Evolutionary conservation across 768 basidiomycete species (phyloP), one percentile per base, ranked within the genome.

Genomic region (Collybiopsis luxurians): DNA sequence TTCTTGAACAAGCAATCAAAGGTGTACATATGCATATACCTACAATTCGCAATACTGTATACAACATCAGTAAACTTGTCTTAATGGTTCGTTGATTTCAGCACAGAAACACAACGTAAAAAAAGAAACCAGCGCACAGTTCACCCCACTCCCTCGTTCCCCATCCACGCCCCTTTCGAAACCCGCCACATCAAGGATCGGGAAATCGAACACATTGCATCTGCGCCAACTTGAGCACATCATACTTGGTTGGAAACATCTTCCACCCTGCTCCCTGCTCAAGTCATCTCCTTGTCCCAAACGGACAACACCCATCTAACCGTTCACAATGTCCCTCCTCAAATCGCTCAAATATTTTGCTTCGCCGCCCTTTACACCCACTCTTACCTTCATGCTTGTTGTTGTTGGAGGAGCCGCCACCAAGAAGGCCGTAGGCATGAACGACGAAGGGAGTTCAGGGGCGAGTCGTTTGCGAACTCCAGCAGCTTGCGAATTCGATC

Each of bases 391-490:
- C n/a, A n/a, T n/a, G n/a, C n/a, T n/a, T n/a, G n/a, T n/a, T n/a
- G n/a, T n/a, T n/a, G n/a, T n/a, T n/a, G n/a, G n/a, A n/a, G 43
- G 21, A 23, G 28, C 31, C 48, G 31, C 48, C 31, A 1, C 67
- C 71, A 36, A 79, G 60, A 12, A 76, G 67, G 12, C 67, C 67
- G 56, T 72, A 79, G 19, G 69, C 27, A 72, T 56, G 23, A 77
- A 67, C 13, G 73, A 67, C 0, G 74, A 73, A n/a, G 58, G 51
- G 2, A 28, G 26, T 10, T 47, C 27, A 13, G 17, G n/a, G n/a
- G n/a, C n/a, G n/a, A n/a, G 38, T 10, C 36, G 36, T n/a, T n/a
- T n/a, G n/a, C n/a, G n/a, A n/a, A n/a, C n/a, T n/a, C n/a, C n/a
- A n/a, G n/a, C n/a, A 28, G 66, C 58, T n/a, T 71, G 60, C 2